Evolutionary conservation across 2,329 filamentous ascomycete species (phyloP).

Genomic region (Xylaria sp.): DNA sequence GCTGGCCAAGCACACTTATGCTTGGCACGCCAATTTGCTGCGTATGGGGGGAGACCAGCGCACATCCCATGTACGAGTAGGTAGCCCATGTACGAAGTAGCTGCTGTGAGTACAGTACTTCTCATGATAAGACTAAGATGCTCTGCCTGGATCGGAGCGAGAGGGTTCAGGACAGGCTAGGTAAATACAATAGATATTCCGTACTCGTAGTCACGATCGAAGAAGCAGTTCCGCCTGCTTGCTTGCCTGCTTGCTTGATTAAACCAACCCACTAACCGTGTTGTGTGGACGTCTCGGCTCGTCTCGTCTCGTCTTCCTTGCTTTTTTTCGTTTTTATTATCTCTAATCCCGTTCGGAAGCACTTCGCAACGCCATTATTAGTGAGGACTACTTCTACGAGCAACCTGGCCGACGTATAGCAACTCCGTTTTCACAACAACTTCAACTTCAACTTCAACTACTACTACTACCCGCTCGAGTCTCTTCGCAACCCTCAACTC

Average conservation of each 20-base stretch:
- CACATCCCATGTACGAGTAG: background rate
- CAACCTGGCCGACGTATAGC: background rate
- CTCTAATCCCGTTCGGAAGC: conserved; percentile 1
- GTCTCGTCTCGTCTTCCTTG: background rate
- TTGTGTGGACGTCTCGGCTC: background rate
- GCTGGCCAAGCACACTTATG: conserved; percentile 29
- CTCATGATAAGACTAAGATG: conserved; percentile 27
- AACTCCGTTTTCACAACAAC: no score
- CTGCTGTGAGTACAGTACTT: conserved; percentile 4
- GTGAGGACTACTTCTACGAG: background rate
- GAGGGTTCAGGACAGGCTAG: background rate
- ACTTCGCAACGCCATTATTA: background rate
- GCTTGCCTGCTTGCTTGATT: background rate
- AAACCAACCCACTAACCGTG: background rate
- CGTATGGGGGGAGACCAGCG: background rate
- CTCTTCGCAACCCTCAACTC: no score
- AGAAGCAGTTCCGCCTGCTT: conserved; percentile 4
- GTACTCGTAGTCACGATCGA: conserved; percentile 5
- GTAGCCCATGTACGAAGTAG: background rate
- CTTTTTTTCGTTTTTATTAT: no score
- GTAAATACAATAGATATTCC: conserved; percentile 4
- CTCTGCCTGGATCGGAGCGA: conserved; percentile 20
- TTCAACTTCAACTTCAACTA: no score
- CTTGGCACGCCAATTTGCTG: conserved; percentile 22
- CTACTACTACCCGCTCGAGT: no score